Conservation (phyloP, 345 rosid genomes). For the Lepidium aucheri region DNA sequence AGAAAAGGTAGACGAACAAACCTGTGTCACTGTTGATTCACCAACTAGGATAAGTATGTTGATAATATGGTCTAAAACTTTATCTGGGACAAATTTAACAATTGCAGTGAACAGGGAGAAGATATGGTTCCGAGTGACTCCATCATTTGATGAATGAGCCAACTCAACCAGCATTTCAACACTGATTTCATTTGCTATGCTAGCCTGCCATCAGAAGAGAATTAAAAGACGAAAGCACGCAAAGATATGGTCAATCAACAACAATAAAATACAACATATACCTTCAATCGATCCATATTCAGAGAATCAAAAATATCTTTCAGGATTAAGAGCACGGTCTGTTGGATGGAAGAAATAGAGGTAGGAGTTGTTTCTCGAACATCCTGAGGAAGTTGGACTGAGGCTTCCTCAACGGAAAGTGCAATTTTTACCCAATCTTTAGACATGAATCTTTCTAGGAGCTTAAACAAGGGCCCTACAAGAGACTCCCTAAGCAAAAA, state of each 20-base stretch:
- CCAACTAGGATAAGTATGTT: constrained; percentile 66
- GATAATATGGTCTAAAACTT: constrained; percentile 48
- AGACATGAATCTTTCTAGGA: constrained; percentile 47
- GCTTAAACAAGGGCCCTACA: constrained; percentile 64
- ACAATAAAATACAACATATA: constrained; percentile 19
- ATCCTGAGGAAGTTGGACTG: constrained; percentile 36
- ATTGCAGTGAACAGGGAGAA: constrained; percentile 53
- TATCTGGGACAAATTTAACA: constrained; percentile 57
- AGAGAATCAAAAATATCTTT: constrained; percentile 55
- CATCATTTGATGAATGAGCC: constrained; percentile 53
- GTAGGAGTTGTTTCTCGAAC: constrained; percentile 29
- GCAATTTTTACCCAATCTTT: constrained; percentile 36
- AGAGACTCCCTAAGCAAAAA: constrained; percentile 51
- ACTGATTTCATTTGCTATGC: constrained; percentile 34
- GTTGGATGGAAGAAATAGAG: constrained; percentile 41
- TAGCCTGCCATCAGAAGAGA: constrained; percentile 44
- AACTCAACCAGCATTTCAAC: constrained; percentile 55
- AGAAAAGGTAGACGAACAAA: constrained; percentile 28
- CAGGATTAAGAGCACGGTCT: constrained; percentile 56
- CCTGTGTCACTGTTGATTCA: constrained; percentile 79
- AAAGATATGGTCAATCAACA: constrained; percentile 3
- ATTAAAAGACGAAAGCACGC: constrained; percentile 8
- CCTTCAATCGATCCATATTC: constrained; percentile 39
- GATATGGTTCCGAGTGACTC: constrained; percentile 52
- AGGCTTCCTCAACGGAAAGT: constrained; percentile 27